phyloP scores from a whole-genome alignment of 169 alveolate genomes.

The Plasmodium gonderi region DNA sequence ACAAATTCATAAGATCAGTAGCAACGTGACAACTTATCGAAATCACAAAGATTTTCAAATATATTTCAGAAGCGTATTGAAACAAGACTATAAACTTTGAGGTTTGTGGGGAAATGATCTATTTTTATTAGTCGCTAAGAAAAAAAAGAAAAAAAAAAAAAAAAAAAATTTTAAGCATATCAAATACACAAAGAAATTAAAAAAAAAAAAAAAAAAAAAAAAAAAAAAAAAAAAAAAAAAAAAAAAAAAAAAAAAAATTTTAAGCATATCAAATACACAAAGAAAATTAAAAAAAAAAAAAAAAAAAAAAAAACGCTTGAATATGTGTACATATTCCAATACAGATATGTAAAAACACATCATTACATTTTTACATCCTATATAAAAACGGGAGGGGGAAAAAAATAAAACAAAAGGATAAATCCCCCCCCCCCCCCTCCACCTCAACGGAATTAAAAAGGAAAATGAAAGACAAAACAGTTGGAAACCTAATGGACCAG shows the following conservation, averaged over 20 bases:
- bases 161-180: neutral
- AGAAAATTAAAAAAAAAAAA: neutral
- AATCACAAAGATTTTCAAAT: neutral
- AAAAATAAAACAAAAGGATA: too few relatives aligned
- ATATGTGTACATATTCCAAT: neutral
- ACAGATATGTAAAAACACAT: too few relatives aligned
- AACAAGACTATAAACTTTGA: neutral
- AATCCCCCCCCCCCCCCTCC: too few relatives aligned
- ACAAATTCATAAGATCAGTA: neutral
- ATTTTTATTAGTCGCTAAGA: neutral
- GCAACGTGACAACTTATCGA: neutral
- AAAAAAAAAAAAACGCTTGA: neutral
- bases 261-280: too few relatives aligned
- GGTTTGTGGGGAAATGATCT: neutral
- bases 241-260: neutral
- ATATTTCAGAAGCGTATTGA: neutral
- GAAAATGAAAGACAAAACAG: conserved; percentile 9
- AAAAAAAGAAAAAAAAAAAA: conserved; percentile 4
- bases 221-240: neutral
- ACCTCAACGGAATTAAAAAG: neutral
- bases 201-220: neutral
- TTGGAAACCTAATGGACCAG: neutral
- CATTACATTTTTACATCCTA: too few relatives aligned
- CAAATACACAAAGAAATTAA: neutral
- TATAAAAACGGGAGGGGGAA: neutral